Evolutionary conservation across 2,329 filamentous ascomycete genomes (phyloP).

Genomic region (Aspergillus ochraceus): DNA sequence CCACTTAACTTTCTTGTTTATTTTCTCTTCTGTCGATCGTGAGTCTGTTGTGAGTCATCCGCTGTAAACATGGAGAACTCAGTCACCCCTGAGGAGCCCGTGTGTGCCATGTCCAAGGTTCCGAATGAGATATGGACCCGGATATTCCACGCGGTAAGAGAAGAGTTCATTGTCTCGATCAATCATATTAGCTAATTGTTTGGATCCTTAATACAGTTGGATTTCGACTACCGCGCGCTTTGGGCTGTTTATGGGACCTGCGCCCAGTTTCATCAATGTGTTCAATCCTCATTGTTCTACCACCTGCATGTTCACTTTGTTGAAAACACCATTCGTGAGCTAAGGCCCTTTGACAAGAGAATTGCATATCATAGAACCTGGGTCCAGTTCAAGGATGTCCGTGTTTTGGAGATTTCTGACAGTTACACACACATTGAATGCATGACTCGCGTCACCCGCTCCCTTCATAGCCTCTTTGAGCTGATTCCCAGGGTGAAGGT

Average conservation of each 20-base stretch:
- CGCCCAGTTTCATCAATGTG: background rate
- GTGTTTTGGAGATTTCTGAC: background rate
- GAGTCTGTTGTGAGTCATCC: background rate
- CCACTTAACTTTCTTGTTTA: background rate
- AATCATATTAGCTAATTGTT: background rate
- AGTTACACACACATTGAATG: background rate
- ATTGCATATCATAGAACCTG: background rate
- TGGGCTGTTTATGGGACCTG: background rate
- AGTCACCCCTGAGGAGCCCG: background rate
- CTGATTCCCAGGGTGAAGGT: background rate
- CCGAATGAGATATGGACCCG: background rate
- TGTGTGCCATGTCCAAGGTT: background rate
- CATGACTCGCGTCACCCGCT: background rate
- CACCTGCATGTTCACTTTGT: background rate
- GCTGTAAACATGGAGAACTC: background rate
- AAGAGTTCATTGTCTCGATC: background rate
- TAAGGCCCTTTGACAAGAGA: background rate
- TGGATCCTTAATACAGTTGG: background rate
- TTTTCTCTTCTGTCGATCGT: background rate
- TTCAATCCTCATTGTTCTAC: background rate
- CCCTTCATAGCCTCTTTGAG: background rate
- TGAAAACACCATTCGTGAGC: background rate
- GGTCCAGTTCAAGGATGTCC: background rate
- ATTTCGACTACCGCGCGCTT: background rate
- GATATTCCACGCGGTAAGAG: background rate